Conservation (phyloP, 2,329 filamentous ascomycete genomes). For the Arthrobotrys musiformis region DNA sequence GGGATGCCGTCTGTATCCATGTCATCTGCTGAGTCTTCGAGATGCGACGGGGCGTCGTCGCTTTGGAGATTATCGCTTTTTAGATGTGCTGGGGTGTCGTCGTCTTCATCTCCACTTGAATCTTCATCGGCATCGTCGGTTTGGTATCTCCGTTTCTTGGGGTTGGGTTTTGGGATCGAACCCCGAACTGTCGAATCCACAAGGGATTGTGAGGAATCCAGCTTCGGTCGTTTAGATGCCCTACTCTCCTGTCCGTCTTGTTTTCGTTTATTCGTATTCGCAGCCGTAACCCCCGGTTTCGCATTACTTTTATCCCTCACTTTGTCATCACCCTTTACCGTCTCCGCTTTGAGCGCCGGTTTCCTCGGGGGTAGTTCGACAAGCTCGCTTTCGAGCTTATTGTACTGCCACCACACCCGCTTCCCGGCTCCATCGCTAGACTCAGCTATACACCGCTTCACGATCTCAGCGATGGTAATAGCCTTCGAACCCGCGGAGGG, state of each 20-base stretch:
- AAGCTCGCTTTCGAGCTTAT: slow-evolving; percentile 40
- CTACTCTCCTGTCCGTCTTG: slow-evolving; percentile 26
- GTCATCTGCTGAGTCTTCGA: slow-evolving; percentile 15
- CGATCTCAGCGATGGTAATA: slow-evolving; percentile 47
- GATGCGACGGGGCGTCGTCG: slow-evolving; percentile 23
- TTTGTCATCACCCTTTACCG: not conserved
- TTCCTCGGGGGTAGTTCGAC: slow-evolving; percentile 42
- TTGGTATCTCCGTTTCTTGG: not conserved
- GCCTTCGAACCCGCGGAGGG: slow-evolving; percentile 42
- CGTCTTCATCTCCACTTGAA: not conserved
- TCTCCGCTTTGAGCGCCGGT: not conserved
- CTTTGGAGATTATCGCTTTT: not conserved
- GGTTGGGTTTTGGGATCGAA: not conserved
- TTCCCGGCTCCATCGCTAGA: not conserved
- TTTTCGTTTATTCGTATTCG: slow-evolving; percentile 39
- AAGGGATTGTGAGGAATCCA: not conserved
- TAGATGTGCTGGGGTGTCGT: not conserved
- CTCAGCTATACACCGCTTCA: slow-evolving; percentile 41
- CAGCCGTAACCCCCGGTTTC: not conserved
- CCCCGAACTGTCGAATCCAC: not conserved
- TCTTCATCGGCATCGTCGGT: not conserved
- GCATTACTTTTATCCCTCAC: not conserved
- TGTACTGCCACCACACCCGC: slow-evolving; percentile 45
- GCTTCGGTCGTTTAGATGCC: slow-evolving; percentile 38
- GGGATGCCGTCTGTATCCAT: slow-evolving; percentile 24